Evolutionary conservation across 305 asterid genomes (phyloP).

Genomic region (Solanum hybrid): DNA sequence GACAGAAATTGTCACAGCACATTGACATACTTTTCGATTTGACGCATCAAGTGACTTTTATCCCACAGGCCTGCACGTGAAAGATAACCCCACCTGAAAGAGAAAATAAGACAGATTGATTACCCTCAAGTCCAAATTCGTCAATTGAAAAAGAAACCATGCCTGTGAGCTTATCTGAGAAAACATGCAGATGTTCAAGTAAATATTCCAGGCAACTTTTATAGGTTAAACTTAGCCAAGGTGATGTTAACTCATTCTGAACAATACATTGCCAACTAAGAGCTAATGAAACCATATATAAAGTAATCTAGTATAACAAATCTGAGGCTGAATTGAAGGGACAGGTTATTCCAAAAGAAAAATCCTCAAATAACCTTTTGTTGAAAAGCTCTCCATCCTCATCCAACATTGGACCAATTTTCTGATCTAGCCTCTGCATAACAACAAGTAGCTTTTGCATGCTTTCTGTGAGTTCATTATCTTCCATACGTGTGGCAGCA

Average conservation of each 20-base stretch:
- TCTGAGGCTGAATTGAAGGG: not conserved
- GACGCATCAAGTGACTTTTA: slow-evolving; percentile 92
- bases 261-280: not conserved
- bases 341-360: not conserved
- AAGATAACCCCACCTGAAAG: slow-evolving; percentile 82
- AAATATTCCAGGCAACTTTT: not conserved
- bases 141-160: not conserved
- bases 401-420: slow-evolving; percentile 82
- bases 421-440: slow-evolving; percentile 72
- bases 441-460: slow-evolving; percentile 81
- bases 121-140: slow-evolving; percentile 4
- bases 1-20: not conserved
- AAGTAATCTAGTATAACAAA: not conserved
- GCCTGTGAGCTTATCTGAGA: not conserved
- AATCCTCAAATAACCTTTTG: slow-evolving; percentile 29
- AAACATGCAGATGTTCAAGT: not conserved
- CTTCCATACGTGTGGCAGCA: slow-evolving; percentile 82
- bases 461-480: slow-evolving; percentile 70
- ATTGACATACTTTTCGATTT: slow-evolving; percentile 70
- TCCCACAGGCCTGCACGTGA: slow-evolving; percentile 97
- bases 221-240: not conserved
- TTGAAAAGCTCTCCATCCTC: slow-evolving; percentile 81
- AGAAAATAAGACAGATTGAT: slow-evolving; percentile 1
- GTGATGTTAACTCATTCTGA: not conserved
- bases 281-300: not conserved